Percentiles rank a stretch among this genome's conserved stretches.
Evolutionary conservation across 495 filamentous ascomycete genomes (phyloP).

Genomic region (Aspergillus mulundensis): DNA sequence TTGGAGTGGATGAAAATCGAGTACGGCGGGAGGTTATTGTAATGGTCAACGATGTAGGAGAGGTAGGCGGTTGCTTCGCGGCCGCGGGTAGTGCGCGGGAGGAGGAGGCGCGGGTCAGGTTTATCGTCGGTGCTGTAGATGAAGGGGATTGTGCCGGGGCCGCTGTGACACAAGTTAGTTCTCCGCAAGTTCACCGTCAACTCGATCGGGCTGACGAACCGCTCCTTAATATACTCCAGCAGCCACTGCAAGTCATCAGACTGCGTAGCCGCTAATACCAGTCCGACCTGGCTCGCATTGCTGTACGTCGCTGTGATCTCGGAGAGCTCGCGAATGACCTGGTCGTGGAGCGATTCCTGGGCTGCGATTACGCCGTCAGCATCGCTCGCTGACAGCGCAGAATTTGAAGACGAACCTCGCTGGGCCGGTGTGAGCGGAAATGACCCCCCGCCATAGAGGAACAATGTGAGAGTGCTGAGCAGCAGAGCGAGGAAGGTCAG

Average conservation of each 20-base stretch:
- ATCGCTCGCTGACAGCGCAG: background rate
- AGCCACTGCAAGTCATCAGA: slow-evolving; percentile 28
- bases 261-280: slow-evolving; percentile 26
- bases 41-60: slow-evolving; percentile 37
- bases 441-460: slow-evolving; percentile 9
- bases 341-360: slow-evolving; percentile 12
- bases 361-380: background rate
- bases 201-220: slow-evolving; percentile 11
- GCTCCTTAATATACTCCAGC: slow-evolving; percentile 22
- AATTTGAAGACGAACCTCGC: background rate
- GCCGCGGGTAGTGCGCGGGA: slow-evolving; percentile 30
- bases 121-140: slow-evolving; percentile 32
- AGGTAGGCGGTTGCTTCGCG: slow-evolving; percentile 41
- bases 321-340: slow-evolving; percentile 15
- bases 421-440: background rate
- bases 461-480: slow-evolving; percentile 12
- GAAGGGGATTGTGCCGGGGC: slow-evolving; percentile 29
- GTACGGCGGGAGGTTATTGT: slow-evolving; percentile 34
- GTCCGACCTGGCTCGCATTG: slow-evolving; percentile 16
- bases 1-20: slow-evolving; percentile 40
- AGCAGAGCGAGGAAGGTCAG: slow-evolving; percentile 19
- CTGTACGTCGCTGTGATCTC: slow-evolving; percentile 16
- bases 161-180: background rate
- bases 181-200: background rate
- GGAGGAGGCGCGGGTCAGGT: slow-evolving; percentile 29